phyloP scores from a whole-genome alignment of 345 rosid species.

The Trapa incisa region DNA sequence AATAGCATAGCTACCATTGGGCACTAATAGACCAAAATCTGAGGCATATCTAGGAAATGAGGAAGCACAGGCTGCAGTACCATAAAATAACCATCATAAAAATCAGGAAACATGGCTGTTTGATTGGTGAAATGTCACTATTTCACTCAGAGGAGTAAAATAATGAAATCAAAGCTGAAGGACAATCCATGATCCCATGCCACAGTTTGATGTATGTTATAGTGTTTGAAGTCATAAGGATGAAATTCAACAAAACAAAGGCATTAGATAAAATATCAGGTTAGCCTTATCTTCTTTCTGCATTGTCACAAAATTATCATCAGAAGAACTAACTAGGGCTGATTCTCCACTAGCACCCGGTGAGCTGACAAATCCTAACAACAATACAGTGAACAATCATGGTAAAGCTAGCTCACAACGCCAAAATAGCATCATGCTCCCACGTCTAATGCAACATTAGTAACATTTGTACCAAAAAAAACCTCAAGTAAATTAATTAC shows the following conservation, averaged over 20 bases:
- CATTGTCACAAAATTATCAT: neutral
- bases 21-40: slow-evolving; percentile 67
- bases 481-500: neutral
- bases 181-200: neutral
- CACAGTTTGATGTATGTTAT: neutral
- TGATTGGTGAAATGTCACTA: neutral
- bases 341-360: neutral
- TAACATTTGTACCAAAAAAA: neutral
- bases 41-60: slow-evolving; percentile 64
- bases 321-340: neutral
- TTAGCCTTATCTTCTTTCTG: neutral
- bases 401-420: too few species aligned
- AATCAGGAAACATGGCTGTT: neutral
- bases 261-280: neutral
- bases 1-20: slow-evolving; percentile 86
- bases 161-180: neutral
- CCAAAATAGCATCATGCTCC: neutral
- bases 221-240: too few species aligned
- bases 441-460: neutral
- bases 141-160: neutral
- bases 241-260: neutral
- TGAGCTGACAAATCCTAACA: neutral
- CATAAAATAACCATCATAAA: neutral
- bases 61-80: slow-evolving; percentile 73
- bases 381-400: neutral